A percentile compares a stretch with the other conserved stretches of the same genome.
These are phyloP conservation scores for Candida anutae DNA, from an alignment of 1,139 yeast species.

Conservation along the genomic window DNA sequence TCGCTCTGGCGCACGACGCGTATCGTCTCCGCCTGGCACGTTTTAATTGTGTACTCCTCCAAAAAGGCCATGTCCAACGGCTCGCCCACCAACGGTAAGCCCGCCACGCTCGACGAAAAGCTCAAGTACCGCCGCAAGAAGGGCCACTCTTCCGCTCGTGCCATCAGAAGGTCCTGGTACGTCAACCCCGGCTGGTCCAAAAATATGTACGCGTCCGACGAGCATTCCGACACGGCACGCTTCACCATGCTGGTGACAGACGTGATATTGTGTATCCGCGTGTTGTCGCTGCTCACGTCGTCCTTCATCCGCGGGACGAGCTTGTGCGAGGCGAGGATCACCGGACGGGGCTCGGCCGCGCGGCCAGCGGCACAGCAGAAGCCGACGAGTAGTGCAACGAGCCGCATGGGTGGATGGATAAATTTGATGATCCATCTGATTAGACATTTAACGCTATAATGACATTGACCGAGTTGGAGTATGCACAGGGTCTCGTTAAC, in stretches of 20 bases:
- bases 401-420: background rate
- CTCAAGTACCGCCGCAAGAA: conserved; percentile 47
- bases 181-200: conserved; percentile 65
- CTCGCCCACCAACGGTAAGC: conserved; percentile 46
- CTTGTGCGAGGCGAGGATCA: conserved; percentile 35
- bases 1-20: conserved; percentile 31
- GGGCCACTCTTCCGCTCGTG: conserved; percentile 37
- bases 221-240: conserved; percentile 49
- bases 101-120: conserved; percentile 56
- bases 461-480: conserved; percentile 9
- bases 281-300: conserved; percentile 16
- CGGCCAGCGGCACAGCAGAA: too few relatives aligned
- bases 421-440: background rate
- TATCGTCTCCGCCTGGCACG: conserved; percentile 43
- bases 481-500: conserved; percentile 57
- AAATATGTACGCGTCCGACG: conserved; percentile 62
- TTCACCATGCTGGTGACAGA: conserved; percentile 38
- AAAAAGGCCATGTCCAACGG: conserved; percentile 42
- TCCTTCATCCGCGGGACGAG: conserved; percentile 31
- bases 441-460: too few relatives aligned
- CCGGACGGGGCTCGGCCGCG: too few relatives aligned
- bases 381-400: conserved; percentile 3
- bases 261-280: conserved; percentile 13
- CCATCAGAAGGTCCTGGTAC: conserved; percentile 45
- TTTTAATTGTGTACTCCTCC: conserved; percentile 32